Evolutionary conservation across 129 eudicot species (phyloP).

Genomic region (Solidago caesia): DNA sequence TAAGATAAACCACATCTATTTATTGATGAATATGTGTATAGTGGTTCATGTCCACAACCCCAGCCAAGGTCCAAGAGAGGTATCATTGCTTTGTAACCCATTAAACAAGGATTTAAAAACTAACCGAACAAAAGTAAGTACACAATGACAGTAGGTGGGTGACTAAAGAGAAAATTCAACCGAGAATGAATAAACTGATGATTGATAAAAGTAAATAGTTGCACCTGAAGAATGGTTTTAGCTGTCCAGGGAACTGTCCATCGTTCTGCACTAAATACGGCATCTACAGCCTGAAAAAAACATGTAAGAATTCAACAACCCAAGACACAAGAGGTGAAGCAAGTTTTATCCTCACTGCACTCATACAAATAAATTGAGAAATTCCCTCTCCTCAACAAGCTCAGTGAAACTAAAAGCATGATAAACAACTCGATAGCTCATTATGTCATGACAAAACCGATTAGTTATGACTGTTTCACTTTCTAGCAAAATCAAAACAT

Average conservation of each 20-base stretch:
- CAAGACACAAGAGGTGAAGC: neutral
- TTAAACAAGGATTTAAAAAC: too few species aligned
- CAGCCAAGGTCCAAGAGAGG: too few species aligned
- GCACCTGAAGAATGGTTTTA: conserved; percentile 59
- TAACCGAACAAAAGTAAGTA: too few species aligned
- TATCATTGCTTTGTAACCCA: too few species aligned
- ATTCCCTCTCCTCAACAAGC: conserved; percentile 9
- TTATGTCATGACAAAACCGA: neutral
- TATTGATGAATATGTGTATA: too few species aligned
- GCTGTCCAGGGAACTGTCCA: conserved; percentile 73
- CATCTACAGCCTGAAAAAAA: conserved; percentile 43
- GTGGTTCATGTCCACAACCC: too few species aligned
- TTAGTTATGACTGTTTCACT: neutral
- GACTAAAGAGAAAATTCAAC: too few species aligned
- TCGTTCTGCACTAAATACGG: conserved; percentile 40
- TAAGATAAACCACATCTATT: too few species aligned
- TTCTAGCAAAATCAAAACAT: neutral
- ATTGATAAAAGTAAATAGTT: conserved; percentile 12
- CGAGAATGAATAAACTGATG: neutral
- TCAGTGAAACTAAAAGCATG: neutral
- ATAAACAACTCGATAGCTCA: neutral
- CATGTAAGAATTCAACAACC: neutral
- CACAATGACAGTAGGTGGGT: too few species aligned
- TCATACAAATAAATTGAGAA: neutral
- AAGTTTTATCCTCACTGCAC: neutral